phyloP scores from a whole-genome alignment of 83 land plant genomes.

The Picea abies region DNA sequence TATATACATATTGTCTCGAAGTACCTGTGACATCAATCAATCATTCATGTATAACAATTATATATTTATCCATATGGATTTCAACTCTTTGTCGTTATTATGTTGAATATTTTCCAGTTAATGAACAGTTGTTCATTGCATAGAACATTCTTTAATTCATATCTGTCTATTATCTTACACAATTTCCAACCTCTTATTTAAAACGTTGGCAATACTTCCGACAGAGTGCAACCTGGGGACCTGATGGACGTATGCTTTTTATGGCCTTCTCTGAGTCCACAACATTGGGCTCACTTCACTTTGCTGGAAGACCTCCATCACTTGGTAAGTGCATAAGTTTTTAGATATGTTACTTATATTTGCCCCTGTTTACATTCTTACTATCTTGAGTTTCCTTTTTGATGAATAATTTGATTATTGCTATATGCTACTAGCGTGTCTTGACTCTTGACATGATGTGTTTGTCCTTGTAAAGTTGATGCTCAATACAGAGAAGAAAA shows the following conservation, averaged over 20 bases:
- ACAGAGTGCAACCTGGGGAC: constrained; percentile 93
- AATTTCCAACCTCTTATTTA: neutral
- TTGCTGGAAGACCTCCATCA: constrained; percentile 89
- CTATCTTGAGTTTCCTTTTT: neutral
- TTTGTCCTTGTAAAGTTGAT: no score
- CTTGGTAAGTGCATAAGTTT: constrained; percentile 44
- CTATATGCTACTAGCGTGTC: no score
- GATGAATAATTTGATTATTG: no score
- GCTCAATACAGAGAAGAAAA: no score
- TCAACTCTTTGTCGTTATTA: no score
- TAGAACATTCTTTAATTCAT: no score
- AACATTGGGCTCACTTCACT: constrained; percentile 80
- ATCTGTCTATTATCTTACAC: neutral
- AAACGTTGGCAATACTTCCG: neutral
- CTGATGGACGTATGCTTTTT: constrained; percentile 81
- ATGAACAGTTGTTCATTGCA: neutral
- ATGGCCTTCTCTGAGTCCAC: constrained; percentile 68
- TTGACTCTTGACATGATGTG: no score
- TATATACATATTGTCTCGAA: no score
- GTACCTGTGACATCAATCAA: no score
- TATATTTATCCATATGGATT: no score
- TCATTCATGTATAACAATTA: no score
- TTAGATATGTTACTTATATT: neutral
- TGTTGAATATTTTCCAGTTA: no score
- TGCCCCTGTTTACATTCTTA: neutral